Evolutionary conservation across 148 eudicot genomes (phyloP), one percentile per base, ranked within the genome.

Genomic region (Spergularia marina): DNA sequence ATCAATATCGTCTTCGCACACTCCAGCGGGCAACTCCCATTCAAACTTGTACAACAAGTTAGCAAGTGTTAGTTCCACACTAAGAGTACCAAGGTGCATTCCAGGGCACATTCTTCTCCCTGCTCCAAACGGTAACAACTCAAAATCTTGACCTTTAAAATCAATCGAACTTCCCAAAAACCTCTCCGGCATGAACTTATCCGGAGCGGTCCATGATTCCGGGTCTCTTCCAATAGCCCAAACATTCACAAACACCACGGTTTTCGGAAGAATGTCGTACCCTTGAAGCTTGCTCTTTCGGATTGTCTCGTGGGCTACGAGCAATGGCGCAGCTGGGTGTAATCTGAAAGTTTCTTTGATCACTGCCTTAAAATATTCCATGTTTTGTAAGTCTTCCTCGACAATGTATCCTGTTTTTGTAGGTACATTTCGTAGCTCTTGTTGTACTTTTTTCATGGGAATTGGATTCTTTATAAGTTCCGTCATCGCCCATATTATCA

Each of bases 91-190:
- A 39, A 85, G 23, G 0, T 12, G 36, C 57, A 81, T 55, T 8
- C 84, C 89, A 0, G 89, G 84, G 63, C 89, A 83, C 12, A 72
- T 67, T 64, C 89, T 81, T 44, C 86, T 77, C 0, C 89, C 89
- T 0, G 81, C 78, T 10, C 87, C 87, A 57, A 85, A 82, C 3
- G 87, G 85, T 39, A 82, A 60, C 4, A 81, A 30, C 55, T 76
- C 78, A 53, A 81, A 81, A 55, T 81, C 69, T 5, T 68, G 39
- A 0, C 83, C 84, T 73, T 70, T 80, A 16, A 73, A 82, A 13
- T 80, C 84, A 63, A 81, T 67, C 14, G 52, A 12, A 65, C 77
- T 72, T 0, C 57, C 82, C 55, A 84, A 5, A 66, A 81, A 84
- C 49, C 86, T 78, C 13, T 81, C 86, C 0, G 86, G 86, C 30